phyloP scores from a whole-genome alignment of 2,329 filamentous ascomycete species.

The Alternaria gansuensis region DNA sequence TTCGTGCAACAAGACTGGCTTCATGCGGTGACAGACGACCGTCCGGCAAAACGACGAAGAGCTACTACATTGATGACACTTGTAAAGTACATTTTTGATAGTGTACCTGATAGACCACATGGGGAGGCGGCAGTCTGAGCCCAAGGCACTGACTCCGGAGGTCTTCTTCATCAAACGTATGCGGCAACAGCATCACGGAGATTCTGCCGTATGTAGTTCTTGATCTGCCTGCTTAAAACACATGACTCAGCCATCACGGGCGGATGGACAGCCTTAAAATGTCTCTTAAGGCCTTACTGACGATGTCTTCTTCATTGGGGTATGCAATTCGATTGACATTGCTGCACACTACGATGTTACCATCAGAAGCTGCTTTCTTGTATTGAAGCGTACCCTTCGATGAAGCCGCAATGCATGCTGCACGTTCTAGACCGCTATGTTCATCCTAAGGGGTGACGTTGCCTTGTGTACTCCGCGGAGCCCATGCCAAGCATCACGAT shows the following conservation, averaged over 20 bases:
- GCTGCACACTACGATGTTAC: background rate
- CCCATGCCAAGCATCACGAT: conserved; percentile 20
- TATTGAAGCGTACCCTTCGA: no score
- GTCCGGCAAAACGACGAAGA: background rate
- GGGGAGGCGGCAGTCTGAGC: background rate
- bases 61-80: background rate
- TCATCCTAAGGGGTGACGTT: conserved; percentile 13
- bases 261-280: background rate
- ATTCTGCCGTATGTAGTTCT: conserved; percentile 1
- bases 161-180: background rate
- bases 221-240: conserved; percentile 1
- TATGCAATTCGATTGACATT: background rate
- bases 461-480: conserved; percentile 17
- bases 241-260: conserved; percentile 6
- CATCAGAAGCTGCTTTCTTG: background rate
- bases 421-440: background rate
- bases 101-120: background rate
- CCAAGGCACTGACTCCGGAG: conserved; percentile 1
- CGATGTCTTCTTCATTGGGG: background rate
- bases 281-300: background rate
- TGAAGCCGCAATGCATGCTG: background rate
- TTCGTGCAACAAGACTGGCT: background rate
- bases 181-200: background rate
- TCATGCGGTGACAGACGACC: background rate
- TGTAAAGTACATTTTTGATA: background rate